A percentile compares a stretch with the other conserved stretches of the same genome.
Conservation (phyloP, 2,329 filamentous ascomycete species). For the Macrophomina pseudophaseolina region DNA sequence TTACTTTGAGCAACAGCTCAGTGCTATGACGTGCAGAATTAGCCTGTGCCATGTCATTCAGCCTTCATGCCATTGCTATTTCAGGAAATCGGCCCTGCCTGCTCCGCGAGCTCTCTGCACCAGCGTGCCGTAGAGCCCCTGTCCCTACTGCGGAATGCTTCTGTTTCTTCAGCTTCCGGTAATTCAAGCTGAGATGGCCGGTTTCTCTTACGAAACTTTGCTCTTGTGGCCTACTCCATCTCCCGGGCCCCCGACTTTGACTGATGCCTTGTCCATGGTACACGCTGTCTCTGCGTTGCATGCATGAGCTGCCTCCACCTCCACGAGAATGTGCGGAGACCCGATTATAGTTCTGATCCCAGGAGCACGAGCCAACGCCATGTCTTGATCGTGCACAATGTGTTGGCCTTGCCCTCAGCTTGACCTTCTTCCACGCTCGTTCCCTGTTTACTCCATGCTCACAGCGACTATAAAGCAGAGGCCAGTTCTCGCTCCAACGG, state of each 20-base stretch:
- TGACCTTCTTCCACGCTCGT: background rate
- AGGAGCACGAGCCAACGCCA: slow-evolving; percentile 17
- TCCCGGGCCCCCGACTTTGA: background rate
- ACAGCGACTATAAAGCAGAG: slow-evolving; percentile 26
- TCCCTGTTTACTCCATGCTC: slow-evolving; percentile 5
- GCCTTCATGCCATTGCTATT: slow-evolving; percentile 7
- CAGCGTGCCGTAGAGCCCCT: background rate
- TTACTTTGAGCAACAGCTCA: slow-evolving; percentile 12
- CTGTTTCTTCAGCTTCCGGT: background rate
- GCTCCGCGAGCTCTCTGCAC: background rate
- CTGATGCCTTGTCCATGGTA: slow-evolving; percentile 9
- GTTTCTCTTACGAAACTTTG: slow-evolving; percentile 18
- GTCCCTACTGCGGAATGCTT: slow-evolving; percentile 8
- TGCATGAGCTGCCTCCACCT: slow-evolving; percentile 14
- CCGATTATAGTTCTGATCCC: slow-evolving; percentile 25
- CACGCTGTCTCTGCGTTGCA: slow-evolving; percentile 18
- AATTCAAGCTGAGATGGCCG: slow-evolving; percentile 5
- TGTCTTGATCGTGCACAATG: background rate
- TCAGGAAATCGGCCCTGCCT: slow-evolving; percentile 1
- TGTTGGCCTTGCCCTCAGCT: slow-evolving; percentile 11
- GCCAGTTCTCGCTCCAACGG: slow-evolving; percentile 28
- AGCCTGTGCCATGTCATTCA: background rate
- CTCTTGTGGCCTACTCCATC: background rate
- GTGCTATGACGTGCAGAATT: slow-evolving; percentile 22
- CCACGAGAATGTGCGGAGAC: slow-evolving; percentile 26